These are phyloP conservation scores for Chytriomyces sp. DNA, from an alignment of 192 early-diverging fungal genomes.

Conservation along the genomic window DNA sequence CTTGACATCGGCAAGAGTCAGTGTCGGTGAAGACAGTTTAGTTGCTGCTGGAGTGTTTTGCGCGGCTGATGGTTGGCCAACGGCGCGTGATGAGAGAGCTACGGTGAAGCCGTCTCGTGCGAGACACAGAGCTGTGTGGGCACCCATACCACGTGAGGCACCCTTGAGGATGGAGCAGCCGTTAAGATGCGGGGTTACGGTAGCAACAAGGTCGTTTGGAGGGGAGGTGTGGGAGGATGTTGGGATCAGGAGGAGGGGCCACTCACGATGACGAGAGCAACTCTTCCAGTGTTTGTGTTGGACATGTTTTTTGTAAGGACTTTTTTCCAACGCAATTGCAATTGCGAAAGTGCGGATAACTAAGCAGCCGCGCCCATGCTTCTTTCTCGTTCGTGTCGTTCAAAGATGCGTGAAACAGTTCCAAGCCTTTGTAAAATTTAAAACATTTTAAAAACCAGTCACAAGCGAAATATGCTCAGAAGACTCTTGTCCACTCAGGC, in stretches of 20 bases:
- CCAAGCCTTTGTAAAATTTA: too few species aligned
- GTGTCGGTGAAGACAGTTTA: neutral
- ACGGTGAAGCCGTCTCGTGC: conserved; percentile 12
- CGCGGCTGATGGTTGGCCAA: neutral
- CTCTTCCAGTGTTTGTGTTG: neutral
- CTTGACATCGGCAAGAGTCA: neutral
- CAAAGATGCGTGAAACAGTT: too few species aligned
- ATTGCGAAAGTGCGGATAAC: neutral
- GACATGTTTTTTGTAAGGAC: neutral
- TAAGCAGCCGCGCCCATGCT: too few species aligned
- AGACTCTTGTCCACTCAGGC: neutral
- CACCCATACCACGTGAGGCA: conserved; percentile 29
- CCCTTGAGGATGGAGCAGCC: neutral
- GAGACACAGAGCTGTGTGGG: conserved; percentile 1
- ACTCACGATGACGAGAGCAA: conserved; percentile 20
- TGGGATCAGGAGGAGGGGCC: neutral
- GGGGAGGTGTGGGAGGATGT: too few species aligned
- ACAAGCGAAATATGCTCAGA: neutral
- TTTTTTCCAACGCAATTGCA: neutral
- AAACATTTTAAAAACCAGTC: too few species aligned
- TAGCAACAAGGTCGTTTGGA: neutral
- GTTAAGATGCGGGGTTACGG: neutral
- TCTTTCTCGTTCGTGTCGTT: too few species aligned
- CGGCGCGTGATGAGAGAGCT: neutral
- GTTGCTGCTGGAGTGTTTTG: neutral